A percentile compares a stretch with the other conserved stretches of the same genome.
These are phyloP conservation scores for Auricularia auricula-judae DNA, from an alignment of 768 basidiomycete species.

Conservation along the genomic window DNA sequence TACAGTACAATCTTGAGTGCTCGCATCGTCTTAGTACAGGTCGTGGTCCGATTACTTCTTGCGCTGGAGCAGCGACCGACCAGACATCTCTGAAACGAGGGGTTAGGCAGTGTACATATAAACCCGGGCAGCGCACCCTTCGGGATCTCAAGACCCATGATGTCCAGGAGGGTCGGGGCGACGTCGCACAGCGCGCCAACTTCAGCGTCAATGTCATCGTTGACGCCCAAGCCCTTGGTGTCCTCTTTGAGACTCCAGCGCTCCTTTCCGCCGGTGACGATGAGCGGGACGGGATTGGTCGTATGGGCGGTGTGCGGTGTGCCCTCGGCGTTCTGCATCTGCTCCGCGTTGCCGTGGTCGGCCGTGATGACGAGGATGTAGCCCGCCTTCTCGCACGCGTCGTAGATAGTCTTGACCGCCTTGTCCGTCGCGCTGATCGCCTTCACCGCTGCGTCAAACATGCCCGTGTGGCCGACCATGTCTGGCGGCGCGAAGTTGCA, in stretches of 20 bases:
- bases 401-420: constrained; percentile 79
- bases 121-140: not conserved
- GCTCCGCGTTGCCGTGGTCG: constrained; percentile 94
- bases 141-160: constrained; percentile 40
- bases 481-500: constrained; percentile 97
- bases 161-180: constrained; percentile 75
- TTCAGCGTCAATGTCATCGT: constrained; percentile 30
- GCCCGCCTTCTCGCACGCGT: constrained; percentile 74
- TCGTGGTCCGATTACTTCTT: not conserved
- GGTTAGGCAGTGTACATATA: too few relatives aligned
- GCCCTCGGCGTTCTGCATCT: constrained; percentile 77
- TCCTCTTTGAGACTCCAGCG: constrained; percentile 44
- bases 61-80: constrained; percentile 36
- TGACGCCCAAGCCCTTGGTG: constrained; percentile 32
- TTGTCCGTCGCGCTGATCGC: constrained; percentile 83
- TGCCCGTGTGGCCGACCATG: constrained; percentile 94
- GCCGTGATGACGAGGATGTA: constrained; percentile 84
- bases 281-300: constrained; percentile 84
- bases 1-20: not conserved
- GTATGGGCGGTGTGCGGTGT: constrained; percentile 89
- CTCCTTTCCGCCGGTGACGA: constrained; percentile 59
- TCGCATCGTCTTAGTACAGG: not conserved
- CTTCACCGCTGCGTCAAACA: constrained; percentile 81
- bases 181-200: constrained; percentile 79
- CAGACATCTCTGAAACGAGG: constrained; percentile 40